Evolutionary conservation across 2,329 filamentous ascomycete genomes (phyloP).

Genomic region (Penicillium sp.): DNA sequence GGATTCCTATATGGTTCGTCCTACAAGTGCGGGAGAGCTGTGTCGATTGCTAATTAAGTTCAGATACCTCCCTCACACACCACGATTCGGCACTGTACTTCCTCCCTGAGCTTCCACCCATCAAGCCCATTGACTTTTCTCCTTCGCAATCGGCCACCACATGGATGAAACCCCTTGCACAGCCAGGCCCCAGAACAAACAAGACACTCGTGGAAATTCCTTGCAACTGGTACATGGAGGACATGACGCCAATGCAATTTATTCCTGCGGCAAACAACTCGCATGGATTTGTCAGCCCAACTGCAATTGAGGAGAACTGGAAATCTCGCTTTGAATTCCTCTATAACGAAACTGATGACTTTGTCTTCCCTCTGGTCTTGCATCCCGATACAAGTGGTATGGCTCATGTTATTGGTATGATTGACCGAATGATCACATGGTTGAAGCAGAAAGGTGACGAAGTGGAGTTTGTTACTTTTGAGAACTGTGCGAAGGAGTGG

Average conservation of each 20-base stretch:
- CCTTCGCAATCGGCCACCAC: conserved; percentile 43
- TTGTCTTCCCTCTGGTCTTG: conserved; percentile 59
- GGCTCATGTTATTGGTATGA: conserved; percentile 66
- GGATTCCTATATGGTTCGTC: conserved; percentile 50
- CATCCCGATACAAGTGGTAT: conserved; percentile 66
- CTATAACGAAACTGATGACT: conserved; percentile 50
- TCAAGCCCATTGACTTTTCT: conserved; percentile 52
- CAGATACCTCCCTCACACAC: conserved; percentile 51
- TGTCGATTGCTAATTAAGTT: neutral
- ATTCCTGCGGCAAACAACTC: conserved; percentile 56
- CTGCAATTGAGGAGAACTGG: conserved; percentile 66
- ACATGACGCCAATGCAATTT: conserved; percentile 55
- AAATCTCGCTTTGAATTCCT: conserved; percentile 65
- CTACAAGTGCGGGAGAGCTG: neutral
- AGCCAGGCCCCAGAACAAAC: conserved; percentile 2
- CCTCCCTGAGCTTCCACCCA: conserved; percentile 43
- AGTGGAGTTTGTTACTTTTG: conserved; percentile 41
- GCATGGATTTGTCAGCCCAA: conserved; percentile 64
- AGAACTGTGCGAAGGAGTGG: conserved; percentile 41
- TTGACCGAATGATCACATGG: conserved; percentile 60
- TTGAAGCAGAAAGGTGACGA: conserved; percentile 49
- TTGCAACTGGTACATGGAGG: conserved; percentile 55
- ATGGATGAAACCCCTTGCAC: conserved; percentile 53
- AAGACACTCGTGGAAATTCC: conserved; percentile 50
- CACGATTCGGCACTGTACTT: conserved; percentile 53